Conservation (phyloP, 768 basidiomycete species). For the Hemileccinum impolitum region DNA sequence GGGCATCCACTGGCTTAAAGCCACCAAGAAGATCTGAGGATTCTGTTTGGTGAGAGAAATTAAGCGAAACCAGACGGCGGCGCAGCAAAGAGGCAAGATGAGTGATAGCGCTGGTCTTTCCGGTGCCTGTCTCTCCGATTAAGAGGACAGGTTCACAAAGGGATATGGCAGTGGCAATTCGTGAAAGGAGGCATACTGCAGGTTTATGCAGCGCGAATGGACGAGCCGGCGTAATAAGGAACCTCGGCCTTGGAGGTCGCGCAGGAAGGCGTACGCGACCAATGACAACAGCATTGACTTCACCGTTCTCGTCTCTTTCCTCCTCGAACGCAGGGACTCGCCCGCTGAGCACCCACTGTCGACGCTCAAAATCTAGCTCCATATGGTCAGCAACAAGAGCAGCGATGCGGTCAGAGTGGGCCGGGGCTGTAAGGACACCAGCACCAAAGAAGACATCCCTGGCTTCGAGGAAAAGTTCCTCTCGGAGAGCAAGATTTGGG, state of each 20-base stretch:
- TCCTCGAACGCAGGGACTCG: slow-evolving; percentile 65
- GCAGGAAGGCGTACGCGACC: slow-evolving; percentile 62
- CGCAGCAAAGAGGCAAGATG: slow-evolving; percentile 79
- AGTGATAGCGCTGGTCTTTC: slow-evolving; percentile 91
- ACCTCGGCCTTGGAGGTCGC: slow-evolving; percentile 34
- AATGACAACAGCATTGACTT: slow-evolving; percentile 51
- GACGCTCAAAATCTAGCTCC: slow-evolving; percentile 65
- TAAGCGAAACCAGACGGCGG: slow-evolving; percentile 80
- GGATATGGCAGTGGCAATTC: slow-evolving; percentile 70
- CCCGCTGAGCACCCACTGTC: slow-evolving; percentile 63
- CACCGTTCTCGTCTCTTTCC: slow-evolving; percentile 66
- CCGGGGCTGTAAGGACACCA: slow-evolving; percentile 49
- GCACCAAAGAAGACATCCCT: slow-evolving; percentile 90
- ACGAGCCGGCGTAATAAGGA: slow-evolving; percentile 35
- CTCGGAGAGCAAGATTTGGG: slow-evolving; percentile 71
- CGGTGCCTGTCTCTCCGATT: slow-evolving; percentile 98
- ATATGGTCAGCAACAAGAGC: slow-evolving; percentile 57
- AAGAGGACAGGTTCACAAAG: slow-evolving; percentile 82
- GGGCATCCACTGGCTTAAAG: slow-evolving; percentile 92
- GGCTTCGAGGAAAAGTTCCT: slow-evolving; percentile 86
- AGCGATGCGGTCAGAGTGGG: slow-evolving; percentile 51
- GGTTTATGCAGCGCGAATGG: slow-evolving; percentile 91
- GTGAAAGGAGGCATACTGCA: slow-evolving; percentile 72
- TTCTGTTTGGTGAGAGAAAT: slow-evolving; percentile 95
- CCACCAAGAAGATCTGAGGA: slow-evolving; percentile 92